A percentile compares a stretch with the other conserved stretches of the same genome.
phyloP scores from a whole-genome alignment of 2,329 filamentous ascomycete genomes.

The Thermothelomyces thermophilus region DNA sequence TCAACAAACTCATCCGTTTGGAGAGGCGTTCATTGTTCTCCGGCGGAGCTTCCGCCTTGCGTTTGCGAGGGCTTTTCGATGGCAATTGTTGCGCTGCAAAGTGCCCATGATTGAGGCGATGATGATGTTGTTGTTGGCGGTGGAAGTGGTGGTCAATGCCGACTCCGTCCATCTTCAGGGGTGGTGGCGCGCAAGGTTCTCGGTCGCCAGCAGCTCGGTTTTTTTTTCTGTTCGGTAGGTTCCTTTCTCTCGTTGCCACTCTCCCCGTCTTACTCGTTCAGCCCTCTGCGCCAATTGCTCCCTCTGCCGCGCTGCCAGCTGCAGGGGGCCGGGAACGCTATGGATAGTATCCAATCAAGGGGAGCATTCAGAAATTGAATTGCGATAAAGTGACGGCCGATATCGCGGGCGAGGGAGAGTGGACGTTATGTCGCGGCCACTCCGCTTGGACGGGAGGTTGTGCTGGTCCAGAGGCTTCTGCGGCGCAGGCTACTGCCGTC shows the following conservation, averaged over 20 bases:
- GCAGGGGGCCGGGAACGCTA: slow-evolving; percentile 8
- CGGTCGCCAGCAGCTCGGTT: slow-evolving; percentile 12
- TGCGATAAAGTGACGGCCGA: slow-evolving; percentile 18
- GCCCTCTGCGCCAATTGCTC: slow-evolving; percentile 6
- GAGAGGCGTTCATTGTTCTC: slow-evolving; percentile 64
- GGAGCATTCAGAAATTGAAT: slow-evolving; percentile 7
- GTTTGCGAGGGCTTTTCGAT: slow-evolving; percentile 38
- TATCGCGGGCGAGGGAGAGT: slow-evolving; percentile 15
- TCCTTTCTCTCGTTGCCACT: slow-evolving; percentile 6
- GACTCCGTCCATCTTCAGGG: slow-evolving; percentile 19
- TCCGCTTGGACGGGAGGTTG: slow-evolving; percentile 20
- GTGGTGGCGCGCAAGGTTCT: slow-evolving; percentile 6
- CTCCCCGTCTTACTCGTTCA: slow-evolving; percentile 1
- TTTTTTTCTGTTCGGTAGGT: slow-evolving; percentile 1
- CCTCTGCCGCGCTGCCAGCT: slow-evolving; percentile 14
- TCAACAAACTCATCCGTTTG: slow-evolving; percentile 76
- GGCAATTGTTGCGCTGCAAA: slow-evolving; percentile 10
- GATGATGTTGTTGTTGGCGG: no score
- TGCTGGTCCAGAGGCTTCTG: slow-evolving; percentile 18
- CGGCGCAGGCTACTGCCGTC: slow-evolving; percentile 18
- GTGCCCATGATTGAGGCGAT: slow-evolving; percentile 13
- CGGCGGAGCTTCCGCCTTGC: slow-evolving; percentile 52
- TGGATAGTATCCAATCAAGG: slow-evolving; percentile 16
- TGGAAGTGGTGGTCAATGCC: slow-evolving; percentile 18
- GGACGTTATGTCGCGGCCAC: slow-evolving; percentile 7